These are phyloP conservation scores for Euphorbia celastroides DNA, from an alignment of 441 rosid genomes.

Conservation along the genomic window DNA sequence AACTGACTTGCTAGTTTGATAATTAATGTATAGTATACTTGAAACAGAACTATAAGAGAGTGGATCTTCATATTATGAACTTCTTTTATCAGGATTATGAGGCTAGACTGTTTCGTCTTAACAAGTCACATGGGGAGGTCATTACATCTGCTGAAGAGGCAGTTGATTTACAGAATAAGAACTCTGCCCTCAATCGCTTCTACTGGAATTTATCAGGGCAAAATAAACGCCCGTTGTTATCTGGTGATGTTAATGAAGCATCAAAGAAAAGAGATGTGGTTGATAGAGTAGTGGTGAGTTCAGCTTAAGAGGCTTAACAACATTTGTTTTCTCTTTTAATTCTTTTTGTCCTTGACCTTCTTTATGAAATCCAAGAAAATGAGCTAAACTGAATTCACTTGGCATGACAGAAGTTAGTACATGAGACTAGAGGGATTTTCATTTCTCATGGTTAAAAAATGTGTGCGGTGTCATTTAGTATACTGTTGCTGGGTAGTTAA, in stretches of 20 bases:
- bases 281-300: conserved; percentile 70
- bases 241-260: conserved; percentile 37
- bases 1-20: conserved; percentile 17
- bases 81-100: conserved; percentile 59
- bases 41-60: conserved; percentile 1
- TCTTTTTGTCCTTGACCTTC: conserved; percentile 7
- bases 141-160: conserved; percentile 84
- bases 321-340: background rate
- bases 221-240: conserved; percentile 35
- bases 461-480: background rate
- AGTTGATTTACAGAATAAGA: conserved; percentile 66
- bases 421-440: background rate
- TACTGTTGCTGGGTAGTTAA: background rate
- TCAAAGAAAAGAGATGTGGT: conserved; percentile 58
- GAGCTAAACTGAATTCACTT: background rate
- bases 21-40: background rate
- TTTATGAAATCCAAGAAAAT: background rate
- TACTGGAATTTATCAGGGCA: conserved; percentile 59
- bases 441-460: background rate
- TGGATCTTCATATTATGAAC: conserved; percentile 11
- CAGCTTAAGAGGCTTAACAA: conserved; percentile 11
- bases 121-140: conserved; percentile 63
- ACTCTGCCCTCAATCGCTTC: conserved; percentile 76
- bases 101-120: conserved; percentile 85
- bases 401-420: background rate